Evolutionary conservation across 768 basidiomycete species (phyloP).

Genomic region (Polyporus arcularius): DNA sequence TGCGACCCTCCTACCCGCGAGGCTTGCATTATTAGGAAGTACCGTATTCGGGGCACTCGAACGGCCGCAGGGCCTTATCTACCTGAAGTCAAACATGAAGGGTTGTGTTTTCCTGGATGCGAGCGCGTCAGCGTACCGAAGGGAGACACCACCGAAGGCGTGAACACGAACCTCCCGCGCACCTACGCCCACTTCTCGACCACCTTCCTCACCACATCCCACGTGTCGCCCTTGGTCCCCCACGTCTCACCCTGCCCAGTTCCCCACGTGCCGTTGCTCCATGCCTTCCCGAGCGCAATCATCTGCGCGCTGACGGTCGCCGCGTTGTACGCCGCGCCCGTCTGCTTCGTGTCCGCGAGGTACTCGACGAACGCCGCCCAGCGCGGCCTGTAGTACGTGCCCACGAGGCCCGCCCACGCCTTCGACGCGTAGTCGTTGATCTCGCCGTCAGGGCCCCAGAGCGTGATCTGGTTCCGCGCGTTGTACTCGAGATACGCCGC

Average conservation of each 20-base stretch:
- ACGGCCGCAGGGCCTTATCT: no score
- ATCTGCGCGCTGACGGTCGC: slow-evolving; percentile 25
- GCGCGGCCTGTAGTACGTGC: slow-evolving; percentile 36
- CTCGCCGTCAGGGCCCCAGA: slow-evolving; percentile 44
- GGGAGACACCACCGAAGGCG: no score
- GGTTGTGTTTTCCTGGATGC: no score
- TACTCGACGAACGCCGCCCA: slow-evolving; percentile 40
- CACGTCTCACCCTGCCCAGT: slow-evolving; percentile 16
- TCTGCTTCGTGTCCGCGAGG: slow-evolving; percentile 31
- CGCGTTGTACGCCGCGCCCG: slow-evolving; percentile 33
- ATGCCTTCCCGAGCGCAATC: slow-evolving; percentile 36
- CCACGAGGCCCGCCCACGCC: slow-evolving; percentile 42
- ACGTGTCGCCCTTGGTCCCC: slow-evolving; percentile 25
- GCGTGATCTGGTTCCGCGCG: slow-evolving; percentile 44
- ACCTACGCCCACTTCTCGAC: slow-evolving; percentile 18
- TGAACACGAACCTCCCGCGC: neutral
- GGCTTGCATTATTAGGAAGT: no score
- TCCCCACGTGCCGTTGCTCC: slow-evolving; percentile 29
- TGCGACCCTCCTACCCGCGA: no score
- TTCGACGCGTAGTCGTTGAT: slow-evolving; percentile 48
- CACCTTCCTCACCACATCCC: slow-evolving; percentile 24
- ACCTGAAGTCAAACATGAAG: no score
- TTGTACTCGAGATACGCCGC: slow-evolving; percentile 39
- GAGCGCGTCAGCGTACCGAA: no score
- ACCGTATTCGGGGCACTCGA: no score